Base-by-base conservation (phyloP, 1,284 basidiomycete species). In the Puccinia triticina region DNA sequence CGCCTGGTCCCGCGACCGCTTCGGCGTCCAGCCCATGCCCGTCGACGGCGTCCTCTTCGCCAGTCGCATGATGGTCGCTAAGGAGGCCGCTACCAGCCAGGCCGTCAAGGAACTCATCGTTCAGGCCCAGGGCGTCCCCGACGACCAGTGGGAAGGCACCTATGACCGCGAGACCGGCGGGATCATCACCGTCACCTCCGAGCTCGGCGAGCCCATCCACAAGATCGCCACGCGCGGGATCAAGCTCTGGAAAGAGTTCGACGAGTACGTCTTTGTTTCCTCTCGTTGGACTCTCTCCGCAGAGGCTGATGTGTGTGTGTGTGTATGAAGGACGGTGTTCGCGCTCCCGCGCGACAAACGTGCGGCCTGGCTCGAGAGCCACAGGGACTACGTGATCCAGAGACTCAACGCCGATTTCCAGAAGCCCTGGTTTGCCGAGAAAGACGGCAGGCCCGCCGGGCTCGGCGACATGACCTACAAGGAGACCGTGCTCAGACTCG, bases 401-500 rank as follows among this genome's bases (percentile, higher is more conserved):
- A 94, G 96, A 87, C 89, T 99, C 83, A 99, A 99, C 90, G 92
- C 90, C 86, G 94, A 98, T 89, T 98, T 98, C 88, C 91, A 93
- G 85, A 99, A 99, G 85, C 87, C 87, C 34, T 88, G 87, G 87
- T 98, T 98, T 86, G 93, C 93, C 29, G 92, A 92, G 91, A 98
- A 96, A 92, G 94, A 94, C 88, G 93, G 94, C 87, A 95, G 92
- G 5, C 90, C 88, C 14, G 91, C 92, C 84, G 94, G 97, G 87
- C 90, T 99, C 80, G 91, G 92, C 37, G 94, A 97, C 86, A 98
- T 99, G 96, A 98, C 96, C 23, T 99, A 99, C 88, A 95, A 98
- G 89, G 97, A 99, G 88, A 93, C 94, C 73, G 93, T 93, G 8
- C 90, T 94, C 84, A 92, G 96, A 83, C 93, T 98, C 92, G 89